Evolutionary conservation across 352 stramenopile genomes (phyloP), one percentile per base, ranked within the genome.

Genomic region (Phytophthora podocarpi): DNA sequence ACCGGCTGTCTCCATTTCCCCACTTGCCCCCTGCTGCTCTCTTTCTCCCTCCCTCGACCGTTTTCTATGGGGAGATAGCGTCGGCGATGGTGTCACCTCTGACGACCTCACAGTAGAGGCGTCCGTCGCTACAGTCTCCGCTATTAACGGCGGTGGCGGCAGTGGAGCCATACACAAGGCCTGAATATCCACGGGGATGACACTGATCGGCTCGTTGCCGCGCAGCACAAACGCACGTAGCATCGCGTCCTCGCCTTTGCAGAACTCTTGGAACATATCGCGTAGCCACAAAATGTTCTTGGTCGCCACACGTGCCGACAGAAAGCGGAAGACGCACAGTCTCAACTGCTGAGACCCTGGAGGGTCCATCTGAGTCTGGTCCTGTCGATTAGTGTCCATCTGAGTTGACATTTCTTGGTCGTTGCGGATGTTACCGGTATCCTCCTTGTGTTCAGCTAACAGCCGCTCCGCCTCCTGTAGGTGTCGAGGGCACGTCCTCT

Each of bases 241-340:
- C 16, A 63, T 24, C 1, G 45, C n/a, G 11, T 78, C 57, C 0
- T 59, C 42, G 5, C 72, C 69, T 3, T 31, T 48, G 28, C 58
- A 68, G 24, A 78, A 81, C 20, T 81, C 68, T 9, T 49, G 5
- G 45, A 63, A 76, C 28, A 81, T 65, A 12, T 67, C 45, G 10
- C 59, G 30, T 20, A 81, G 40, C 68, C 59, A 72, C 42, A 70
- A 20, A 26, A 80, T 63, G 64, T 80, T 77, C 39, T 66, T 75
- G n/a, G 67, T 78, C 16, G 42, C 56, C n/a, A 80, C 67, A 12
- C 67, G 68, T 3, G 54, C 46, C 23, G 49, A 45, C 10, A 80
- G 13, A 26, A 59, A 73, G 32, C 21, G n/a, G 27, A 75, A 69
- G 6, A 70, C 39, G 18, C 67, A 66, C 18, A 20, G 11, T 23